Base-by-base conservation (phyloP, 2,329 filamentous ascomycete genomes). In the Seiridium cupressi region DNA sequence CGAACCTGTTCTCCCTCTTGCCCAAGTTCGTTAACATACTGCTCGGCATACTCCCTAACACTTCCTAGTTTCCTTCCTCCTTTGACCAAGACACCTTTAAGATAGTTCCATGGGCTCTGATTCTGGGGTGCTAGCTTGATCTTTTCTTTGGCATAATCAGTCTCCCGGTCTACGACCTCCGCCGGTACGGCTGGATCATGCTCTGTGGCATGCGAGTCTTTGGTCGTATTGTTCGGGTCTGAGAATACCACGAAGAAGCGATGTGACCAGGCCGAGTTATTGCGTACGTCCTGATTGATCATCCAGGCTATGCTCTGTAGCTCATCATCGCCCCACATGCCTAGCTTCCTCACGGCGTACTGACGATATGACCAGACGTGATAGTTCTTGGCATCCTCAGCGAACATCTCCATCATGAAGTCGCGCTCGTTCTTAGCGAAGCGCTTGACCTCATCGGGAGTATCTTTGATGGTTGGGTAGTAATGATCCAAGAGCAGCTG, bases 221-320 rank as follows among this genome's bases (percentile, higher is more conserved):
- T 68, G 0, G 83, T 86, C 10, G 79, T 77, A 32, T 77, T 68
- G 1, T 67, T 78, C 26, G 81, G 89, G 80, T 83, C 79, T 72
- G 84, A 84, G 65, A 97, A 96, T 18, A 94, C 87, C n/a, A 98
- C 74, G 74, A 94, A 97, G 81, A 95, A 98, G 56, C 95, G 89
- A 79, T 99, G 94, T 65, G 94, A 96, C 95, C 95, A 99, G 13
- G 94, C 95, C 49, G 91, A 95, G 75, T 99, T 99, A 79, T 99
- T 99, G 70, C 93, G 85, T 61, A 98, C 87, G 74, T 99, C 95
- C 40, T 86, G 80, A 60, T 86, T 80, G 60, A 99, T 84, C 73
- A 97, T 84, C 44, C 77, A 76, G 71, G 95, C 89, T 40, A 92
- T 86, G 61, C 89, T 87, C 56, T 80, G 75, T 26, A 96, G 79